phyloP scores from a whole-genome alignment of 2,329 filamentous ascomycete genomes.

The Stemphylium beticola region DNA sequence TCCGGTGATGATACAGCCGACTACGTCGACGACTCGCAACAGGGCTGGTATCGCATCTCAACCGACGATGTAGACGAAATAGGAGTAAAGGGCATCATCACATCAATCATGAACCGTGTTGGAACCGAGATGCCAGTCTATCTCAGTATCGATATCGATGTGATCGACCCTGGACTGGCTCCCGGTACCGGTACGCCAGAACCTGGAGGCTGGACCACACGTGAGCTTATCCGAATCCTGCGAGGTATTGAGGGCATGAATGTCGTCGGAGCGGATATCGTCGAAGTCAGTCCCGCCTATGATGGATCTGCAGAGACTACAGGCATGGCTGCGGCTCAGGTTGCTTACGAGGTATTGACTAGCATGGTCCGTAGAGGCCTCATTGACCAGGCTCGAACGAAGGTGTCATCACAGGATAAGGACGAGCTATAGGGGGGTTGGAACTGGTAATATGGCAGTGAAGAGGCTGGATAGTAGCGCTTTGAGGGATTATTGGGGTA shows the following conservation, averaged over 20 bases:
- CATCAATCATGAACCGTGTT: slow-evolving; percentile 72
- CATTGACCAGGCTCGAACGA: slow-evolving; percentile 47
- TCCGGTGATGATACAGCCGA: slow-evolving; percentile 70
- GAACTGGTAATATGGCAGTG: too few relatives aligned
- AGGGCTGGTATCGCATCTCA: slow-evolving; percentile 81
- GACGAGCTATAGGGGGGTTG: slow-evolving; percentile 33
- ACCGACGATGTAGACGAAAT: slow-evolving; percentile 88
- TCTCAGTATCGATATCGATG: slow-evolving; percentile 80
- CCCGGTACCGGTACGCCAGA: slow-evolving; percentile 89
- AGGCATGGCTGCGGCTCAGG: slow-evolving; percentile 80
- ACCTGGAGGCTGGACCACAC: slow-evolving; percentile 87
- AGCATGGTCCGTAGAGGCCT: slow-evolving; percentile 69
- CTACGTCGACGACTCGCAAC: slow-evolving; percentile 70
- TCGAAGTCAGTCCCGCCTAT: slow-evolving; percentile 87
- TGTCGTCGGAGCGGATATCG: slow-evolving; percentile 86
- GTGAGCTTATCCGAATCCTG: slow-evolving; percentile 84
- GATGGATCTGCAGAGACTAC: slow-evolving; percentile 82
- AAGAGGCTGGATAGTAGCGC: too few relatives aligned
- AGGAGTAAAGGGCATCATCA: slow-evolving; percentile 72
- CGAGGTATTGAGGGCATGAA: slow-evolving; percentile 83
- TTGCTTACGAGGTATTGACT: slow-evolving; percentile 85
- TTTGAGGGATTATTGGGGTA: too few relatives aligned
- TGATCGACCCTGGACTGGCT: slow-evolving; percentile 74
- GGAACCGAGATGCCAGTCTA: slow-evolving; percentile 81
- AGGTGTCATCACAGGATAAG: slow-evolving; percentile 20